Evolutionary conservation across 2,329 filamentous ascomycete species (phyloP).

Genomic region (Calonectria pseudoreteaudii): DNA sequence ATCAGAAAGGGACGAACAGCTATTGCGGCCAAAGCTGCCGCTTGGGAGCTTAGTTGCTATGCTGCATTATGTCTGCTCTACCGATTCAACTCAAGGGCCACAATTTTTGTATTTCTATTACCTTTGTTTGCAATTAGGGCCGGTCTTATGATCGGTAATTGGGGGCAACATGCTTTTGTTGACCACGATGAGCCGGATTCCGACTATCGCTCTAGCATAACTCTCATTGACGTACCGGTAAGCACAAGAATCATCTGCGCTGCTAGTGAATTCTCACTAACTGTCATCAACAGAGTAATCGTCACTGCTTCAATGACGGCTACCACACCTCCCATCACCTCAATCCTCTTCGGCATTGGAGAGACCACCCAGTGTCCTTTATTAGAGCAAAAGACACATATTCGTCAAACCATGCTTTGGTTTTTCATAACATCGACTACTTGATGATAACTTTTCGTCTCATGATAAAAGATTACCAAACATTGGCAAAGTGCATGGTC

Average conservation of each 20-base stretch:
- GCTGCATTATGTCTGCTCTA: not conserved
- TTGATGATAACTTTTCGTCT: not conserved
- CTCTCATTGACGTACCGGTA: not conserved
- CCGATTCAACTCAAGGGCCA: not conserved
- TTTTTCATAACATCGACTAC: not conserved
- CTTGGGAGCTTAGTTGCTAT: not conserved
- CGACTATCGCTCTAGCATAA: not conserved
- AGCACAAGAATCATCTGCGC: not conserved
- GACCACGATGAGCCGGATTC: not conserved
- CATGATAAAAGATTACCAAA: not conserved
- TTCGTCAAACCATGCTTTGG: too few relatives aligned
- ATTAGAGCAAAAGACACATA: not conserved
- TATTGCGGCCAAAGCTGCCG: not conserved
- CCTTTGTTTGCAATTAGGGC: not conserved
- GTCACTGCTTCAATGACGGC: not conserved
- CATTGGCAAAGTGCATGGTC: not conserved
- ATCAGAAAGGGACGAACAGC: not conserved
- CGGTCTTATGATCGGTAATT: not conserved
- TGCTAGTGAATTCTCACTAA: not conserved
- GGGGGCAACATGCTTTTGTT: not conserved
- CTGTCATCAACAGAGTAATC: not conserved
- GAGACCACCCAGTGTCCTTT: not conserved
- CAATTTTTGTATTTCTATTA: not conserved
- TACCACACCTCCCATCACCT: not conserved
- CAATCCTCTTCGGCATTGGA: not conserved